Conservation (phyloP, 1,284 basidiomycete species). For the Lentinus polychrous region DNA sequence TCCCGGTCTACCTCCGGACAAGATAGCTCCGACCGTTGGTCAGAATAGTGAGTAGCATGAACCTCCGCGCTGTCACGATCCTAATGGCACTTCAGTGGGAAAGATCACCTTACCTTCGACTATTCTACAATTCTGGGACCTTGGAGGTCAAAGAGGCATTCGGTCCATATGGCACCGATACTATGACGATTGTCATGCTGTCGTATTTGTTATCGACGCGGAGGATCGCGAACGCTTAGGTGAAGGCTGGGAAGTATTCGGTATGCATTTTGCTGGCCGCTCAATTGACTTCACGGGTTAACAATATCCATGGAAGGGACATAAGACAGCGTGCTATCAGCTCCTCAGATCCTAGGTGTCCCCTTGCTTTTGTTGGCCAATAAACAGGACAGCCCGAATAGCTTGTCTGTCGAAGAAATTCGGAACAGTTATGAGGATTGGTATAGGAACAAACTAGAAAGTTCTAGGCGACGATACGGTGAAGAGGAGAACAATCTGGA, state of each 20-base stretch:
- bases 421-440: conserved; percentile 86
- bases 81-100: conserved; percentile 51
- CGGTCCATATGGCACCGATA: conserved; percentile 90
- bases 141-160: conserved; percentile 89
- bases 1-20: conserved; percentile 79
- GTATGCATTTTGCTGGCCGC: conserved; percentile 39
- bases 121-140: conserved; percentile 90
- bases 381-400: conserved; percentile 80
- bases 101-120: conserved; percentile 88
- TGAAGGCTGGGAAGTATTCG: conserved; percentile 94
- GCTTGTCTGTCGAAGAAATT: conserved; percentile 83
- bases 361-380: conserved; percentile 87
- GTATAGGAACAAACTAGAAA: conserved; percentile 70
- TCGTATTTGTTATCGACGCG: conserved; percentile 88
- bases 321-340: conserved; percentile 76
- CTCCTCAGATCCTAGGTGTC: conserved; percentile 81
- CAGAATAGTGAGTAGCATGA: conserved; percentile 73
- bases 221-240: conserved; percentile 78
- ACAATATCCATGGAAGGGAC: conserved; percentile 20
- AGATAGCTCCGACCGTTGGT: conserved; percentile 90
- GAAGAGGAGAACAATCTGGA: conserved; percentile 42
- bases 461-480: conserved; percentile 47
- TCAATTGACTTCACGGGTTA: conserved; percentile 4
- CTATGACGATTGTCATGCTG: conserved; percentile 91
- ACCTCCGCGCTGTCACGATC: background rate